phyloP scores from a whole-genome alignment of 192 early-diverging fungal species.

The Phycomyces blakesleeanus region DNA sequence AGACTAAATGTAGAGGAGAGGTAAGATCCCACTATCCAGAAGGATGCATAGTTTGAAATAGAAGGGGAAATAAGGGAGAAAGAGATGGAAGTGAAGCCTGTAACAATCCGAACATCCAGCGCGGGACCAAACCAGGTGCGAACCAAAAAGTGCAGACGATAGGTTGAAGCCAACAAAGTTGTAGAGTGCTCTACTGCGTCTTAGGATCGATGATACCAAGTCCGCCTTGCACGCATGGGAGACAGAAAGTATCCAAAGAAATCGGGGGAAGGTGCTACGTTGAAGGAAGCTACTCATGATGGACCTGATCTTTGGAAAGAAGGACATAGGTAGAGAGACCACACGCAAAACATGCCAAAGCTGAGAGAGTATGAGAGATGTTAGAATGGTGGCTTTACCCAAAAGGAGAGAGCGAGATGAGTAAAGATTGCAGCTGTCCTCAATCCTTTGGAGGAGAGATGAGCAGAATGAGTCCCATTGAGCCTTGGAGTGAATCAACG shows the following conservation, averaged over 20 bases:
- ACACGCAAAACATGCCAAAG: conserved; percentile 17
- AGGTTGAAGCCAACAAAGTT: no score
- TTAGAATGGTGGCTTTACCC: background rate
- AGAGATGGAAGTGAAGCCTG: no score
- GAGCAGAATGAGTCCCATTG: background rate
- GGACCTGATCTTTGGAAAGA: background rate
- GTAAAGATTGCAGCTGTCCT: background rate
- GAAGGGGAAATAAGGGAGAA: no score
- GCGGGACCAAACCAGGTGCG: no score
- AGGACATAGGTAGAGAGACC: background rate
- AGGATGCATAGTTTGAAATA: no score
- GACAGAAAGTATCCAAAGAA: background rate
- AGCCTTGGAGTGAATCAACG: background rate
- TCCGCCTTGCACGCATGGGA: background rate
- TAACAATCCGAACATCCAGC: no score
- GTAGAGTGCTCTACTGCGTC: background rate
- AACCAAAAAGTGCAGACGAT: no score
- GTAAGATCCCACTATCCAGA: no score
- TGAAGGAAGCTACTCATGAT: background rate
- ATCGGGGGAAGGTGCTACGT: background rate
- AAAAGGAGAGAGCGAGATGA: background rate
- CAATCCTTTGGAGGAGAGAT: background rate
- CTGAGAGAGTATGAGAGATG: conserved; percentile 1
- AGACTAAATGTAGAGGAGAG: no score
- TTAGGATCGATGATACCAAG: background rate